These are phyloP conservation scores for Glonium stellatum DNA, from an alignment of 495 filamentous ascomycete species.

Conservation along the genomic window DNA sequence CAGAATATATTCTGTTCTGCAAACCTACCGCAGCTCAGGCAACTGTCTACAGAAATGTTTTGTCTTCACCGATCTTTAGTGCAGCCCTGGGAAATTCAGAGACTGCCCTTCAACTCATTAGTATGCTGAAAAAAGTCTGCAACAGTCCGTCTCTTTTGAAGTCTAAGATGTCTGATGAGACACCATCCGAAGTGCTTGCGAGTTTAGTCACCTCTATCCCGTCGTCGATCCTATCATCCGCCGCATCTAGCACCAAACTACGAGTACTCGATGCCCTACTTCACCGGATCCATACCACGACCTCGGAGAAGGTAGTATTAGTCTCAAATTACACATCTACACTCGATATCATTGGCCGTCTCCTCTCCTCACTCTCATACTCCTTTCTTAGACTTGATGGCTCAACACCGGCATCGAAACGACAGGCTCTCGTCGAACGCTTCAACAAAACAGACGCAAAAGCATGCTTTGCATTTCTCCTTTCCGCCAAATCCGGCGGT, in stretches of 20 bases:
- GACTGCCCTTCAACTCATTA: conserved; percentile 67
- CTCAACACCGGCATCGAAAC: conserved; percentile 58
- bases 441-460: conserved; percentile 59
- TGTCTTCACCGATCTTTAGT: conserved; percentile 63
- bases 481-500: conserved; percentile 73
- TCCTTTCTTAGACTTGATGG: conserved; percentile 69
- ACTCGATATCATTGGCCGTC: conserved; percentile 59
- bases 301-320: conserved; percentile 68
- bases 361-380: conserved; percentile 57
- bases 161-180: conserved; percentile 35
- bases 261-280: conserved; percentile 65
- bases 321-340: conserved; percentile 81
- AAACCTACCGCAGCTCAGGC: conserved; percentile 62
- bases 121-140: conserved; percentile 74
- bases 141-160: conserved; percentile 66
- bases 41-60: conserved; percentile 60
- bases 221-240: conserved; percentile 49
- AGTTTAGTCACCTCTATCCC: conserved; percentile 55
- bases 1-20: conserved; percentile 72
- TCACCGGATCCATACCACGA: conserved; percentile 49
- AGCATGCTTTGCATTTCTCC: conserved; percentile 64
- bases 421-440: conserved; percentile 67
- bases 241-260: conserved; percentile 61
- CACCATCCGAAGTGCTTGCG: conserved; percentile 36
- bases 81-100: conserved; percentile 59